Base-by-base conservation (phyloP, 495 filamentous ascomycete genomes). In the Penicillium manginii region DNA sequence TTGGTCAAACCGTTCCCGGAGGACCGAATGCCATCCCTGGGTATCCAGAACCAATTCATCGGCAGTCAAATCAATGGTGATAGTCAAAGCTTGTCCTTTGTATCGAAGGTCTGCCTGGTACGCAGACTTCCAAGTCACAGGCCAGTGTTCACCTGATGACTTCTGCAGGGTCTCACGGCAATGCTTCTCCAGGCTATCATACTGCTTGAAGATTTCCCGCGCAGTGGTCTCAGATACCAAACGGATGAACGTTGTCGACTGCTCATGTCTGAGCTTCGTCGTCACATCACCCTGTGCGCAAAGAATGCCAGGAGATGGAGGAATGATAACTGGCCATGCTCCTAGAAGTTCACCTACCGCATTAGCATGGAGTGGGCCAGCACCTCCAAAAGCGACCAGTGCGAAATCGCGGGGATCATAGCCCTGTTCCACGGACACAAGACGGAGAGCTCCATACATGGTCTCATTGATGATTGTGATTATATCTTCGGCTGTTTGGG, bases 321-420 rank as follows among this genome's bases (percentile, higher is more conserved):
- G 80, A 2, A 83, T 69, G 52, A 83, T 83, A 15, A 83, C 78
- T 2, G 79, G 78, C 73, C 75, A 83, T 6, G 77, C 75, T 0
- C 78, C 77, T 0, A 83, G 66, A 1, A 83, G 70, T 58, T 79
- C 72, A 7, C 79, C 80, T 2, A 83, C 64, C 6, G 76, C 70
- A 50, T 81, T 81, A 0, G 76, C 79, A 62, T 80, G 78, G 8
- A 81, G 57, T 19, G 79, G 79, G 5, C 79, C 79, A n/a, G 78
- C 80, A 43, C 80, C 80, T 10, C 80, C 80, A 57, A 81, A 81
- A 0, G 79, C 79, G 4, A 83, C 80, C 4, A 83, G 68, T 3
- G 79, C 78, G 60, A 83, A 83, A 12, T 80, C 77, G n/a, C 73
- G 71, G 15, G 79, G 79, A 55, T 83, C 78, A 37, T 79, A 79